Conservation (phyloP, 306 rosid species). For the Medicago lupulina region DNA sequence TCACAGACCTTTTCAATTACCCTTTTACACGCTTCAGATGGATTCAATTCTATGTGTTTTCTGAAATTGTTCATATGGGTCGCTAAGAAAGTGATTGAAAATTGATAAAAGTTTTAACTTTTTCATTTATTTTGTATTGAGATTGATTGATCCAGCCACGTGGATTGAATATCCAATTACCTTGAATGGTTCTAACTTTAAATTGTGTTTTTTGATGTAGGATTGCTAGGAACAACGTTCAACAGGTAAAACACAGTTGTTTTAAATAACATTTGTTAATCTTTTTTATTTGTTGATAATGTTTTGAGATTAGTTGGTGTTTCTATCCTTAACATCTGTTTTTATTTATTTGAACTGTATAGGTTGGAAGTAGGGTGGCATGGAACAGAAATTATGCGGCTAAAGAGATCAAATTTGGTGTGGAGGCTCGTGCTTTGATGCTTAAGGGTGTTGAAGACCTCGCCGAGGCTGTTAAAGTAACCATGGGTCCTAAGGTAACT, state of each 20-base stretch:
- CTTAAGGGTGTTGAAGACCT: conserved; percentile 96
- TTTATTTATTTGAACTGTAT: too few species aligned
- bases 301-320: not conserved
- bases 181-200: conserved; percentile 6
- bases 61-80: conserved; percentile 14
- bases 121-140: not conserved
- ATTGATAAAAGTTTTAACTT: conserved; percentile 7
- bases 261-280: not conserved
- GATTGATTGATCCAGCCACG: too few species aligned
- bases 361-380: conserved; percentile 73
- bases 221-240: conserved; percentile 64
- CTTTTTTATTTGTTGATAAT: not conserved
- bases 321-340: too few species aligned
- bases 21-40: not conserved
- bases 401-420: conserved; percentile 89
- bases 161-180: not conserved
- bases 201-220: conserved; percentile 42
- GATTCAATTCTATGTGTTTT: not conserved
- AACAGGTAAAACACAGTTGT: conserved; percentile 62
- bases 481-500: conserved; percentile 98
- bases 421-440: conserved; percentile 93
- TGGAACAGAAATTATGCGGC: conserved; percentile 90
- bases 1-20: not conserved
- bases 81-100: not conserved
- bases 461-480: conserved; percentile 92